Percentiles rank a stretch among this genome's conserved stretches.
phyloP scores from a whole-genome alignment of 2,329 filamentous ascomycete genomes.

The Ophiocordyceps australis region DNA sequence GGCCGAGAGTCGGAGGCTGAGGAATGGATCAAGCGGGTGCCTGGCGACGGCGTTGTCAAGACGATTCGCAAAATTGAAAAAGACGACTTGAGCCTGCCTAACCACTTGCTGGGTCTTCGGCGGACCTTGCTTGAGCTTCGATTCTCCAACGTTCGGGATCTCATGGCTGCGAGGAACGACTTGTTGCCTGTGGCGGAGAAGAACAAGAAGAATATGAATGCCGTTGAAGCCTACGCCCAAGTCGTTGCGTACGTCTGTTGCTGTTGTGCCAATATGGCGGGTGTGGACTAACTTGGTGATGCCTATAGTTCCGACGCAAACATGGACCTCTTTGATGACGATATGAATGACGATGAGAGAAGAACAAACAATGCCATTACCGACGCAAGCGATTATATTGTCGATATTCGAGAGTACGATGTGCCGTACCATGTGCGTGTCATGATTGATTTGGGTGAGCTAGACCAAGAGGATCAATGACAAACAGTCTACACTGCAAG shows the following conservation, averaged over 20 bases:
- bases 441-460: constrained; percentile 73
- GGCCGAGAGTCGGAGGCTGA: constrained; percentile 86
- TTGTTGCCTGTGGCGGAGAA: constrained; percentile 86
- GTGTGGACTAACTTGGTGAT: no score
- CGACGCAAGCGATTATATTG: constrained; percentile 91
- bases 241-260: constrained; percentile 61
- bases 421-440: constrained; percentile 98
- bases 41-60: constrained; percentile 68
- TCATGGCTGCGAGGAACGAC: constrained; percentile 68
- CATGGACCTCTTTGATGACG: constrained; percentile 93
- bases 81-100: constrained; percentile 88
- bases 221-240: constrained; percentile 97
- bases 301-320: constrained; percentile 56
- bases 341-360: constrained; percentile 63
- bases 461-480: no score
- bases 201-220: constrained; percentile 90
- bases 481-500: no score
- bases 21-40: constrained; percentile 73
- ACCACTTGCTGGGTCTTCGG: constrained; percentile 82
- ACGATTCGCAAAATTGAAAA: constrained; percentile 62
- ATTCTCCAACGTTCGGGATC: constrained; percentile 74
- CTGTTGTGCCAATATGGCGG: no score
- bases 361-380: constrained; percentile 56
- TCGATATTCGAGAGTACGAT: constrained; percentile 98
- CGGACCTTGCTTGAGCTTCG: constrained; percentile 73